Evolutionary conservation across 2,329 filamentous ascomycete genomes (phyloP).

Genomic region (Knufia petricola): DNA sequence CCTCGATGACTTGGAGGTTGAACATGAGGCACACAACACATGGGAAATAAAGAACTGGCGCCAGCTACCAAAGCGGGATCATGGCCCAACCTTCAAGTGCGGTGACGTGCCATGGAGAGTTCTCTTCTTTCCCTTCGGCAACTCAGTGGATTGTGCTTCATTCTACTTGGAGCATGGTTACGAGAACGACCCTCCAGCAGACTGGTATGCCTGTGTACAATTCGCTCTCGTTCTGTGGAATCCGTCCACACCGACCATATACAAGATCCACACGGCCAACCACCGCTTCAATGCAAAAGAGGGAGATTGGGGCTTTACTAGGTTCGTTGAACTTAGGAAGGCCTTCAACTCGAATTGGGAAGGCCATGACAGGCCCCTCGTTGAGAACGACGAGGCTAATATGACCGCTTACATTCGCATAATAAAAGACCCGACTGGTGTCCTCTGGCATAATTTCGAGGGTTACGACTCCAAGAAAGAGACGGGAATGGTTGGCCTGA

Average conservation of each 20-base stretch:
- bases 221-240: constrained; percentile 94
- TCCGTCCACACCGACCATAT: constrained; percentile 78
- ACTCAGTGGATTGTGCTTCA: constrained; percentile 86
- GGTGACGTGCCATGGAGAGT: constrained; percentile 89
- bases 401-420: constrained; percentile 40
- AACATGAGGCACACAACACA: constrained; percentile 66
- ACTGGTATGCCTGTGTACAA: constrained; percentile 95
- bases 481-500: constrained; percentile 90
- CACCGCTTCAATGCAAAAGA: constrained; percentile 95
- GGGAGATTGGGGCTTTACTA: constrained; percentile 97
- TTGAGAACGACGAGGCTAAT: constrained; percentile 39
- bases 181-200: constrained; percentile 65
- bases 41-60: constrained; percentile 87
- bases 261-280: constrained; percentile 67
- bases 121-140: constrained; percentile 89
- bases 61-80: constrained; percentile 64
- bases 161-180: constrained; percentile 92
- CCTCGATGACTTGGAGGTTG: constrained; percentile 68
- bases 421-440: constrained; percentile 41
- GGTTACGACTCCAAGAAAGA: constrained; percentile 98
- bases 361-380: constrained; percentile 48
- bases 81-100: constrained; percentile 79
- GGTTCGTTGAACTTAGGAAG: constrained; percentile 78
- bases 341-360: constrained; percentile 76
- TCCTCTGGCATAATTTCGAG: constrained; percentile 38